Evolutionary conservation across 1,284 basidiomycete genomes (phyloP), one percentile per base, ranked within the genome.

Genomic region (Gastroboletus turbinatus): DNA sequence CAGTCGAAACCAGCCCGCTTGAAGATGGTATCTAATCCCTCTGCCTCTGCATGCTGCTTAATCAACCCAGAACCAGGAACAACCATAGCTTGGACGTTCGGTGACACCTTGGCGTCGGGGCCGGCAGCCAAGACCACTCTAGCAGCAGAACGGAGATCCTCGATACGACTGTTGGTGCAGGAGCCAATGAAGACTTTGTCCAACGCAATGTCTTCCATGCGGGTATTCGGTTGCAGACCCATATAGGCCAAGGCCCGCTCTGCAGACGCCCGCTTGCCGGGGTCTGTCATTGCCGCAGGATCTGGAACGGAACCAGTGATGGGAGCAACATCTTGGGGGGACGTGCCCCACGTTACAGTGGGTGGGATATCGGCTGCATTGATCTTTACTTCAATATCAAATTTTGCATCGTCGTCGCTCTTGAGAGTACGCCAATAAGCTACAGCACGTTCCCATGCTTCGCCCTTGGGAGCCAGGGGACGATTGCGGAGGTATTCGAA

Each of bases 151-250:
- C 67, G 90, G 56, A 98, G 80, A 74, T 98, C 95, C 74, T 98
- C 95, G 64, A 98, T 96, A 59, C 96, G 93, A 61, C 92, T 91
- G 78, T 98, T 98, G 63, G 95, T 98, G 80, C 95, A 98, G 17
- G 95, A 98, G 25, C 95, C 95, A 63, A 98, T 92, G 81, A 98
- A 98, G 39, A 96, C 88, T 75, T 97, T 98, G 81, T 97, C 92
- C 61, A 98, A 76, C 60, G 80, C 80, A 73, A 98, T 82, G 53
- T 94, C 84, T 75, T 95, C 84, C 84, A 98, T 93, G 23, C 77
- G 85, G 4, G 86, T 92, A 69, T 91, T 91, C 4, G 95, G 80
- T 36, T 80, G 78, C 60, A 98, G 84, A 49, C 92, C 95, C 96
- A 98, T 97, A 76, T 98, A 98, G 58, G 86, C 78, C 66, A 98